A percentile compares a stretch with the other conserved stretches of the same genome.
phyloP scores from a whole-genome alignment of 2,329 filamentous ascomycete species.

The Diaporthe caulivora region DNA sequence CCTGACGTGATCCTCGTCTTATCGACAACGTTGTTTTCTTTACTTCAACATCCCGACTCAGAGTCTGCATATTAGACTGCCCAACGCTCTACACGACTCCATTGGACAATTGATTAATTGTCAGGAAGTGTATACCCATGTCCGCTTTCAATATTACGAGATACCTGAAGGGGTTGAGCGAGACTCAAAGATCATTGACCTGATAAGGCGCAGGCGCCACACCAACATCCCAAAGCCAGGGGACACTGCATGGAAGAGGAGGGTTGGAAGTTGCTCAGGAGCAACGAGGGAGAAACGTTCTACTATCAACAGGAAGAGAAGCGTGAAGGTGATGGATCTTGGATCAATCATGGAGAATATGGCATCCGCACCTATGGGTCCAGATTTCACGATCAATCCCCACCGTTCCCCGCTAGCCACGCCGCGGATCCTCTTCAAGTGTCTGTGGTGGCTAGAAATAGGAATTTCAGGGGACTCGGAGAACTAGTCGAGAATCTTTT shows the following conservation, averaged over 20 bases:
- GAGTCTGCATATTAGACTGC: fast-evolving
- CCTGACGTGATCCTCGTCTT: no score
- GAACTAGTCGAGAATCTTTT: background rate
- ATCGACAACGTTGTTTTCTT: background rate
- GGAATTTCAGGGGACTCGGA: background rate
- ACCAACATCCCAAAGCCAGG: background rate
- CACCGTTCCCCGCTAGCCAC: background rate
- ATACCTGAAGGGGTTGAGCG: background rate
- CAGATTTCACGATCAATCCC: no score
- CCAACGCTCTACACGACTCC: background rate
- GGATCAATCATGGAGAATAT: no score
- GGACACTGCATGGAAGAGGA: background rate
- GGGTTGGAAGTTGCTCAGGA: no score
- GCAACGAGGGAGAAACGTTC: no score
- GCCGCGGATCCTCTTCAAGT: background rate
- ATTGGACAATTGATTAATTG: fast-evolving
- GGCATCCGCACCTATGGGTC: background rate
- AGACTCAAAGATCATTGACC: background rate
- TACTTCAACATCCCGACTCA: background rate
- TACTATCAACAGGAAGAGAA: no score
- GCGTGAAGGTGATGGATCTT: no score
- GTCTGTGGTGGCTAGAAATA: background rate
- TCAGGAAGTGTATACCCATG: background rate
- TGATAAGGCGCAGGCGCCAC: background rate
- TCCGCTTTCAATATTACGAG: background rate